Evolutionary conservation across 208 protist genomes (phyloP).

Genomic region (Novymonas esmeraldas): DNA sequence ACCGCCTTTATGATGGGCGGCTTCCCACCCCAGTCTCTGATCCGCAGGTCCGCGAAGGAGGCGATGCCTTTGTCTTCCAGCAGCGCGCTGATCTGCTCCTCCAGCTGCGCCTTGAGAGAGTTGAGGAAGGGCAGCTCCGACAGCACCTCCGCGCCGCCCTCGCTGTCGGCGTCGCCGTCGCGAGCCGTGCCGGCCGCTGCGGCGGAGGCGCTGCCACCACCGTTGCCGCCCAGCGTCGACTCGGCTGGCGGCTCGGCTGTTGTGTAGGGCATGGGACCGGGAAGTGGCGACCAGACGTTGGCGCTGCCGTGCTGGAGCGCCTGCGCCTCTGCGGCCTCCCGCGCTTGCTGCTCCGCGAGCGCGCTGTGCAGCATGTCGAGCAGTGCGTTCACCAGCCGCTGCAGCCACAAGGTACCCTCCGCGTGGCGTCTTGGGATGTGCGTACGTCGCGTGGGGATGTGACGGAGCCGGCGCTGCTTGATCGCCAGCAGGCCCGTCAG

Average conservation of each 20-base stretch:
- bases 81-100: conserved; percentile 76
- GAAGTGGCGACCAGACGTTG: not conserved
- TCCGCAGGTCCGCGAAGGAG: conserved; percentile 59
- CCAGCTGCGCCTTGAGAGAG: conserved; percentile 44
- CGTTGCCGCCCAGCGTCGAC: too few relatives aligned
- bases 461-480: conserved; percentile 68
- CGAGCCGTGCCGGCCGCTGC: not conserved
- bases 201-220: not conserved
- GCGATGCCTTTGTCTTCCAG: conserved; percentile 86
- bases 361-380: conserved; percentile 61
- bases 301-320: not conserved
- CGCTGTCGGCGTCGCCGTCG: conserved; percentile 15
- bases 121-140: conserved; percentile 29
- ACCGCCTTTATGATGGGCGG: conserved; percentile 67
- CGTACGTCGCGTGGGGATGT: conserved; percentile 73
- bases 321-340: conserved; percentile 11
- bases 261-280: not conserved
- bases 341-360: conserved; percentile 25
- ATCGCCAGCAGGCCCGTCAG: conserved; percentile 55
- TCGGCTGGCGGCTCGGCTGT: too few relatives aligned
- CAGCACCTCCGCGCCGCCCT: conserved; percentile 12
- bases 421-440: conserved; percentile 77
- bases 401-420: conserved; percentile 75
- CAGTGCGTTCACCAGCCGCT: conserved; percentile 61
- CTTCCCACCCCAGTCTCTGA: conserved; percentile 63